Conservation (phyloP, 176 grass and related monocot species). For the Neostapfia colusana region DNA sequence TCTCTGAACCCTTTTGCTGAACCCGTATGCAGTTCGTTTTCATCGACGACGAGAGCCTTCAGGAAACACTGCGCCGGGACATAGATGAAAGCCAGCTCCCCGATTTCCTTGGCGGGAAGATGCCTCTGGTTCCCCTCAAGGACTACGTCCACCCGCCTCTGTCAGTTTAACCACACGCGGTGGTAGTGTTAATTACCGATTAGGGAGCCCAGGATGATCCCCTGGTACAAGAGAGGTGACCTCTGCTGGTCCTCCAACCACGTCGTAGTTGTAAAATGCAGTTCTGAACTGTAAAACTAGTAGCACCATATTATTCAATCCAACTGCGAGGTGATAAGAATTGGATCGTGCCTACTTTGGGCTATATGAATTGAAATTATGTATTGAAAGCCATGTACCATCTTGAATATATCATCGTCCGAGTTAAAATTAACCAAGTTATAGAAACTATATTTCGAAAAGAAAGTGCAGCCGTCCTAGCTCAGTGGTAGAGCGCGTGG, state of each 20-base stretch:
- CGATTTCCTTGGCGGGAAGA: constrained; percentile 61
- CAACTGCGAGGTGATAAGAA: background rate
- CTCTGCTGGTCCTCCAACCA: background rate
- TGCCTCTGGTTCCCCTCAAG: constrained; percentile 46
- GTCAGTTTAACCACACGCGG: background rate
- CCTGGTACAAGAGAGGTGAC: background rate
- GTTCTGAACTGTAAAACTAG: background rate
- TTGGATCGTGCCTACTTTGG: background rate
- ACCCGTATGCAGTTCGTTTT: constrained; percentile 65
- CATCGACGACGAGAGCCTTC: constrained; percentile 61
- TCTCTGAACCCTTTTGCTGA: background rate
- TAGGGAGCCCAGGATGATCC: background rate
- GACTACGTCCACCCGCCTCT: constrained; percentile 12
- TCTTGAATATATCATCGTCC: too few species aligned
- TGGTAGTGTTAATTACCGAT: background rate
- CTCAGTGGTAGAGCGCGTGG: constrained; percentile 61
- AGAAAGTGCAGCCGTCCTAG: constrained; percentile 54
- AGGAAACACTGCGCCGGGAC: constrained; percentile 58
- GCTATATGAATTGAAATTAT: background rate
- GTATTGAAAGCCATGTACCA: background rate
- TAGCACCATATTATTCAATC: background rate
- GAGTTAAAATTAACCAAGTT: too few species aligned
- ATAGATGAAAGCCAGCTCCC: constrained; percentile 75
- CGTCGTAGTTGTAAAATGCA: background rate
- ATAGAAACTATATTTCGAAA: too few species aligned